Evolutionary conservation across 2,329 filamentous ascomycete genomes (phyloP).

Genomic region (Talaromyces sp.): DNA sequence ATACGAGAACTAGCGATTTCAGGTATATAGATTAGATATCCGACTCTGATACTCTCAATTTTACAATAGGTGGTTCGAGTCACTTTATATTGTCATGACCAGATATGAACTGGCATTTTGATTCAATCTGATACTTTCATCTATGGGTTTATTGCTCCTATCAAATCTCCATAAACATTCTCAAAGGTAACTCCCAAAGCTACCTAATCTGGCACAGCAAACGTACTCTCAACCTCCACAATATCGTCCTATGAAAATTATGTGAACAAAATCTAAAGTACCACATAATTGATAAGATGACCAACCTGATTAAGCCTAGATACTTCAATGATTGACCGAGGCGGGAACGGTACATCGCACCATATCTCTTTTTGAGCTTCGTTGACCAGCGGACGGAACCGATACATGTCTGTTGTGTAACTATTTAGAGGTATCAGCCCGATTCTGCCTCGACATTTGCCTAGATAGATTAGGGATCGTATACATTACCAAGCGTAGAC

Average conservation of each 20-base stretch:
- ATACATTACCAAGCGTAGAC: slow-evolving; percentile 8
- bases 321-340: slow-evolving; percentile 3
- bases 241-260: not conserved
- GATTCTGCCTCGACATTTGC: not conserved
- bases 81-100: not conserved
- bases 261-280: not conserved
- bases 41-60: not conserved
- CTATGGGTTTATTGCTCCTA: too few relatives aligned
- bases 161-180: not conserved
- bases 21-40: not conserved
- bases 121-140: not conserved
- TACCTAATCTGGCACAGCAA: not conserved
- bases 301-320: slow-evolving; percentile 8
- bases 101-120: not conserved
- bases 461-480: not conserved
- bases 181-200: not conserved
- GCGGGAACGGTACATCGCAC: not conserved
- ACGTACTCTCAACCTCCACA: slow-evolving; percentile 11
- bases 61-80: not conserved
- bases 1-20: not conserved
- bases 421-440: not conserved
- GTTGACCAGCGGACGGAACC: slow-evolving; percentile 9
- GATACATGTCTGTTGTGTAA: slow-evolving; percentile 12
- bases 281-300: not conserved
- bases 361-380: slow-evolving; percentile 14